Base-by-base conservation (phyloP, 495 filamentous ascomycete species). In the Beverwykella pulmonaria region DNA sequence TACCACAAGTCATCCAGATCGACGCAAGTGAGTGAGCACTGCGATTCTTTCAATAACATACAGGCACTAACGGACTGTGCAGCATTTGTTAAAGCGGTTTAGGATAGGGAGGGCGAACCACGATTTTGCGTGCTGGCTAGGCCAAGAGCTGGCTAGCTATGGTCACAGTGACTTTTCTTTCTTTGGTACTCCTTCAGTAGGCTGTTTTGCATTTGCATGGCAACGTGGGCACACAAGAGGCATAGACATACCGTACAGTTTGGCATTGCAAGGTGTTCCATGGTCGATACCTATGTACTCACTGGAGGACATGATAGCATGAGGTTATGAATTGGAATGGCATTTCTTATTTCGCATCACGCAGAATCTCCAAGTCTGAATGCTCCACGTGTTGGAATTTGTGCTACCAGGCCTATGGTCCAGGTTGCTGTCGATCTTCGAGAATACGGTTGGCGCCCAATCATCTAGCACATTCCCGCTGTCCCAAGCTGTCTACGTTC, bases 1-100 rank as follows among this genome's bases (percentile, higher is more conserved):
- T 99, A 76, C 94, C 94, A 71, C 87, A 91, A 74, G 80, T 99
- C 29, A 80, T 83, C 75, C 90, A 99, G 82, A 96, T 99, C 74
- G 94, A 99, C 86, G 94, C 94, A 30, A 95, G 94, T 97, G 82
- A 85, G 93, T 91, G 2, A 12, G 5, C 15, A 2, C 27, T 36
- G 2, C 12, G 8, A 25, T 47, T 23, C 1, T 2, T 19, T 15
- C n/a, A 1, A 20, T 8, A 14, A 3, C 17, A 7, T 3, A 7
- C 8, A 12, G 17, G 17, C 17, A 14, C 39, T 44, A n/a, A 44
- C 39, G 2, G 17, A n/a, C 6, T n/a, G 8, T 47, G 15, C 57
- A 67, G 63, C 63, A 12, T 67, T 61, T 27, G 57, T 61, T 30
- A 60, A 61, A 36, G 20, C 20, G n/a, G 50, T 49, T 7, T 60